These are phyloP conservation scores for Podospora pseudopauciseta DNA, from an alignment of 495 filamentous ascomycete species.

Conservation along the genomic window DNA sequence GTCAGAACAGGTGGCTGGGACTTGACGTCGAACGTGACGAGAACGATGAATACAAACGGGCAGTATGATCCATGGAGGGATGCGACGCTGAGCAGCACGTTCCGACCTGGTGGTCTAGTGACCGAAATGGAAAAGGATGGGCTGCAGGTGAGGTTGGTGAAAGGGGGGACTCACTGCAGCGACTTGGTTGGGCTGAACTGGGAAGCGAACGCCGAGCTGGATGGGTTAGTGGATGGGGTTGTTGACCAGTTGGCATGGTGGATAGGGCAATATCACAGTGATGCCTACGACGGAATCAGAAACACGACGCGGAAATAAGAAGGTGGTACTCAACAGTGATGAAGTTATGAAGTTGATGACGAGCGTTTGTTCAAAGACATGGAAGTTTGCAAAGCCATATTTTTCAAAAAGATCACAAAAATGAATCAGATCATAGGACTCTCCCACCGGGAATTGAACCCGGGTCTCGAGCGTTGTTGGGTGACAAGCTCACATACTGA, in stretches of 20 bases:
- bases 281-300: slow-evolving; percentile 14
- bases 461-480: neutral
- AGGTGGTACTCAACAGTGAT: neutral
- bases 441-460: neutral
- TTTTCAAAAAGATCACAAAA: neutral
- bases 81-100: slow-evolving; percentile 35
- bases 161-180: slow-evolving; percentile 42
- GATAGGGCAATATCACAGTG: slow-evolving; percentile 41
- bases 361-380: neutral
- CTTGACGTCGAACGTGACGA: slow-evolving; percentile 45
- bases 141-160: slow-evolving; percentile 33
- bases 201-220: slow-evolving; percentile 38
- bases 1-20: slow-evolving; percentile 57
- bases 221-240: slow-evolving; percentile 32
- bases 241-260: slow-evolving; percentile 37
- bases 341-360: neutral
- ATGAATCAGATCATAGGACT: neutral
- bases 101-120: slow-evolving; percentile 42
- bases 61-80: slow-evolving; percentile 44
- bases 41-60: slow-evolving; percentile 61
- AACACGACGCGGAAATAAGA: neutral
- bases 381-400: neutral
- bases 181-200: slow-evolving; percentile 49
- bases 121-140: slow-evolving; percentile 27
- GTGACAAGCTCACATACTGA: neutral